Conservation (phyloP, 139 green algal species). For the Closterium sp. region DNA sequence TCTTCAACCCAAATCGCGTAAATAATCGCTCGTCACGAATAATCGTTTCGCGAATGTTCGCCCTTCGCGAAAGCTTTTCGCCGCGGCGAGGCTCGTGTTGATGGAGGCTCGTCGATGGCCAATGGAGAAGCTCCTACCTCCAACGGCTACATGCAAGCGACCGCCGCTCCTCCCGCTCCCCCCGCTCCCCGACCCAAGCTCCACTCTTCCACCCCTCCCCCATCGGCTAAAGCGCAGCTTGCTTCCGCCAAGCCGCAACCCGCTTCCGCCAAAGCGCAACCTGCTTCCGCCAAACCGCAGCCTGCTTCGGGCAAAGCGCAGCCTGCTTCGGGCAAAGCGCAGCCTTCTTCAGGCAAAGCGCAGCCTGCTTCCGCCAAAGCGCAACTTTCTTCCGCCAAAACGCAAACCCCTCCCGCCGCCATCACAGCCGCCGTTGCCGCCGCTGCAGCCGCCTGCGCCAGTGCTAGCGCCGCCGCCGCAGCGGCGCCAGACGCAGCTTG, state of each 20-base stretch:
- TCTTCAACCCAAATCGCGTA: neutral
- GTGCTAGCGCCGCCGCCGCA: neutral
- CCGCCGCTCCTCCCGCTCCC: neutral
- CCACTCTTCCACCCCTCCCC: neutral
- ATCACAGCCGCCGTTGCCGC: neutral
- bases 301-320: neutral
- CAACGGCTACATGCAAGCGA: neutral
- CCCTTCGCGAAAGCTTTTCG: neutral
- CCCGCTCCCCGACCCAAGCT: neutral
- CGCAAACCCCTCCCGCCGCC: neutral
- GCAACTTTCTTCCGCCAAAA: neutral
- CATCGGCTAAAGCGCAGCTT: neutral
- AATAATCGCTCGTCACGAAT: neutral
- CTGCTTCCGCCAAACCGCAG: neutral
- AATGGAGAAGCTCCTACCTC: neutral
- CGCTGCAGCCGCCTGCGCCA: neutral
- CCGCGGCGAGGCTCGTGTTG: neutral
- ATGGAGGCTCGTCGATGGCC: neutral
- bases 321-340: neutral
- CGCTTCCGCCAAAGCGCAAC: neutral
- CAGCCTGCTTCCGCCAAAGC: too few relatives aligned
- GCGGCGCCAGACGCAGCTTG: neutral
- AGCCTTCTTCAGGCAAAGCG: neutral
- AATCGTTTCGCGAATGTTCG: neutral
- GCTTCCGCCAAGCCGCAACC: neutral